Evolutionary conservation across 768 basidiomycete genomes (phyloP).

Genomic region (Leccinellum albellum): DNA sequence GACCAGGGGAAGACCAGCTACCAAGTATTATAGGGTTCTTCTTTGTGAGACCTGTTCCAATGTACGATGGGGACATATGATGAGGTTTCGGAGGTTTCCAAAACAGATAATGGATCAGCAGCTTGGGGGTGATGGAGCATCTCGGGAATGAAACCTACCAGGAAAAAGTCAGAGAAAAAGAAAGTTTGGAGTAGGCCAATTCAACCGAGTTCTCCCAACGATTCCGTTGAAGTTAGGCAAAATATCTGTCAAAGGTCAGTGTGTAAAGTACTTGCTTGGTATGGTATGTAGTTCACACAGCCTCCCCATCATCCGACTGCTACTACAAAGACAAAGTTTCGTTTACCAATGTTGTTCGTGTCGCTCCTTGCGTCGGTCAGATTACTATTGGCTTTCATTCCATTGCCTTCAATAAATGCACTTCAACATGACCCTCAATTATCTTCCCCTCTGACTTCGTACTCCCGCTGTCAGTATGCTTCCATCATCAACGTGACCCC

Average conservation of each 20-base stretch:
- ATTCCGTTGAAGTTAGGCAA: no score
- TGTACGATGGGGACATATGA: background rate
- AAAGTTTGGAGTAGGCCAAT: background rate
- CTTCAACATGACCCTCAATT: constrained; percentile 73
- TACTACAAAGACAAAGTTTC: background rate
- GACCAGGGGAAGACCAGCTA: background rate
- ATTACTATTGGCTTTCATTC: constrained; percentile 49
- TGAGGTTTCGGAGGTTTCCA: background rate
- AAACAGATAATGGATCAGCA: no score
- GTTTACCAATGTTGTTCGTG: constrained; percentile 25
- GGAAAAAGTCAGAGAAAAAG: background rate
- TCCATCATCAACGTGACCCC: background rate
- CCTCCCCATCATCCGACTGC: background rate
- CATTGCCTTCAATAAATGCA: constrained; percentile 37
- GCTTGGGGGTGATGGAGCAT: no score
- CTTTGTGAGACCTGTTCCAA: background rate
- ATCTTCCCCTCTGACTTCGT: constrained; percentile 77
- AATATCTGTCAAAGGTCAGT: background rate
- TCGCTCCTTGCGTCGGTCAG: constrained; percentile 44
- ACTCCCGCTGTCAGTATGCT: constrained; percentile 60
- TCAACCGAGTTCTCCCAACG: background rate
- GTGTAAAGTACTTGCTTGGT: background rate
- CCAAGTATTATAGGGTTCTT: background rate
- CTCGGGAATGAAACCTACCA: background rate
- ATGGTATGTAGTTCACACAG: background rate